Evolutionary conservation across 331 rosid species (phyloP).

Genomic region (Telfairia occidentalis): DNA sequence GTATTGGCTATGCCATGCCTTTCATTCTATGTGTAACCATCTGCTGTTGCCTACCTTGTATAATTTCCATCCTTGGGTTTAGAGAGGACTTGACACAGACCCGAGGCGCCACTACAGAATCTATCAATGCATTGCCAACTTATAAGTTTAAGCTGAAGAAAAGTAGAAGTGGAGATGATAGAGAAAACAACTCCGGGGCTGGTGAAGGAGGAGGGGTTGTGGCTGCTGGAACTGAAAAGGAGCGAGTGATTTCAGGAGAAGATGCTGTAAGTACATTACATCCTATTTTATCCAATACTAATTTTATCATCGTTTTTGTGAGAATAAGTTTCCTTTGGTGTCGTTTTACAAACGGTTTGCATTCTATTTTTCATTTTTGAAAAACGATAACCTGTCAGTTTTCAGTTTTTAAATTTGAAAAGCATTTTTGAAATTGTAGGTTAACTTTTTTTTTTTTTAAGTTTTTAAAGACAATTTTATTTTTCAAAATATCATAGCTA

Average conservation of each 20-base stretch:
- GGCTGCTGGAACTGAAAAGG: constrained; percentile 88
- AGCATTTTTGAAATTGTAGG: not conserved
- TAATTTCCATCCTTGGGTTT: constrained; percentile 67
- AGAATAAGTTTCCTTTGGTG: not conserved
- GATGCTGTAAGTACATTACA: constrained; percentile 65
- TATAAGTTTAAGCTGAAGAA: constrained; percentile 84
- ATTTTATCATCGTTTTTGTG: not conserved
- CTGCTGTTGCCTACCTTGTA: constrained; percentile 86
- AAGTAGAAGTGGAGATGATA: constrained; percentile 40
- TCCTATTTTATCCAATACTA: not conserved
- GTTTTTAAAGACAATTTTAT: not conserved
- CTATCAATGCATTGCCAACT: constrained; percentile 64
- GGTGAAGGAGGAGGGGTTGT: constrained; percentile 76
- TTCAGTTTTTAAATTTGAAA: not conserved
- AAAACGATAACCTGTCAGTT: not conserved
- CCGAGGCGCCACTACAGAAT: constrained; percentile 65
- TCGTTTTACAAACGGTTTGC: not conserved
- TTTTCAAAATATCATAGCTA: not conserved
- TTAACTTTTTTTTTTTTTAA: not conserved
- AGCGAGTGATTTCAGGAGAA: constrained; percentile 82
- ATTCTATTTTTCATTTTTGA: not conserved
- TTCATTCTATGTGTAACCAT: constrained; percentile 77
- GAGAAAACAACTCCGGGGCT: constrained; percentile 31
- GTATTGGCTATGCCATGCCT: constrained; percentile 80
- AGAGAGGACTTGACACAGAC: constrained; percentile 67